Base-by-base conservation (phyloP, 2,329 filamentous ascomycete species). In the Pyrenophora seminiperda region DNA sequence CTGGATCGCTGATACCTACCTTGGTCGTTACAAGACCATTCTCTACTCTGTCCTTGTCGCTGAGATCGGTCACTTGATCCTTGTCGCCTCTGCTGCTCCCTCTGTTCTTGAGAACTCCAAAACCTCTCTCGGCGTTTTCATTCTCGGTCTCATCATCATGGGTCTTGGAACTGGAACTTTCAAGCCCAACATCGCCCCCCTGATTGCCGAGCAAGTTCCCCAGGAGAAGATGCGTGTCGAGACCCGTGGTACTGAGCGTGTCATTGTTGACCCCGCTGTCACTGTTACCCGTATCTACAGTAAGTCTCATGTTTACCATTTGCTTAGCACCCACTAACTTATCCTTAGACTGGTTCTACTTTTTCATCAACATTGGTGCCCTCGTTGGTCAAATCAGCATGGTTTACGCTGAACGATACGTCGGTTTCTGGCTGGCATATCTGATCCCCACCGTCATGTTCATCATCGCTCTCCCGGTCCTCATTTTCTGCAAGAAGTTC, bases 361-460 rank as follows among this genome's bases (percentile, higher is more conserved):
- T 69, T 19, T 72, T 70, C 53, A 73, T 74, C 60, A 74, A 73
- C 59, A 61, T 73, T 33, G 72, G 72, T 41, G 67, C 69, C 9
- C 45, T 73, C 30, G 56, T 67, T 11, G 69, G 68, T 41, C 71
- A 74, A 58, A 54, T 75, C 22, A 53, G 53, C 38, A 75, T 74
- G 72, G 70, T 67, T 5, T 74, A 73, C 47, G 70, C 71, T 9
- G 72, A 75, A 46, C 63, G 70, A 34, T 73, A 74, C 43, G 82
- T 90, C 34, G 88, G 88, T 11, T 91, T 89, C 77, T 91, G 84
- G 82, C 78, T 89, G 11, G 81, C 88, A 0, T 91, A 80, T 74
- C 73, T 88, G 14, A 79, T 90, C 11, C 87, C 88, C 5, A 90
- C 87, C 1, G 61, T 78, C 38, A 75, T 89, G 62, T 88, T 89